A percentile compares a stretch with the other conserved stretches of the same genome.
Evolutionary conservation across 2,329 filamentous ascomycete species (phyloP).

Genomic region (Biscogniauxia marginata): DNA sequence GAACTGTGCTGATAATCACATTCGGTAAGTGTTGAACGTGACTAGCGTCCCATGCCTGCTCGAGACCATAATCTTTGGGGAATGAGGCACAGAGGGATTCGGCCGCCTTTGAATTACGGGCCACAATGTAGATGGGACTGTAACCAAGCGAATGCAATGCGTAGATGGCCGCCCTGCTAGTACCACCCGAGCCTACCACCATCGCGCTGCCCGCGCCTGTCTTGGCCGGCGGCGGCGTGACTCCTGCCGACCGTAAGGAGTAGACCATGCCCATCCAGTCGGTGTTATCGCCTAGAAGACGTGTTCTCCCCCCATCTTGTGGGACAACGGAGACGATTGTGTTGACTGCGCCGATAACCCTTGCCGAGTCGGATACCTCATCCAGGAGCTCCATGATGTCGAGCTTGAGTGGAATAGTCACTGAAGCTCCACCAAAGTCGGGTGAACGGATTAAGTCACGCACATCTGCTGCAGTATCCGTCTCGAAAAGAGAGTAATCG

Average conservation of each 20-base stretch:
- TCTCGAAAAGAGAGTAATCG: slow-evolving; percentile 74
- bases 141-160: slow-evolving; percentile 82
- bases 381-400: slow-evolving; percentile 83
- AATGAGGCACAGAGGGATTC: slow-evolving; percentile 68
- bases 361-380: slow-evolving; percentile 74
- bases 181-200: slow-evolving; percentile 89
- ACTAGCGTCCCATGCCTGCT: slow-evolving; percentile 51
- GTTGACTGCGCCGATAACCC: slow-evolving; percentile 88
- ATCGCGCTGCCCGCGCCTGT: slow-evolving; percentile 57
- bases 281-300: slow-evolving; percentile 84
- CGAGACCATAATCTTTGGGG: slow-evolving; percentile 68
- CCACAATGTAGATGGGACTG: slow-evolving; percentile 82
- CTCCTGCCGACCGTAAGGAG: slow-evolving; percentile 68
- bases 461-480: slow-evolving; percentile 61
- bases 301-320: slow-evolving; percentile 42
- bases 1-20: slow-evolving; percentile 87
- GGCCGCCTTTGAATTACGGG: slow-evolving; percentile 70
- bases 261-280: slow-evolving; percentile 93
- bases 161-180: slow-evolving; percentile 86
- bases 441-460: slow-evolving; percentile 63
- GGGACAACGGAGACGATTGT: slow-evolving; percentile 69
- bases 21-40: slow-evolving; percentile 51
- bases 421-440: slow-evolving; percentile 87
- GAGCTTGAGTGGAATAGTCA: slow-evolving; percentile 93
- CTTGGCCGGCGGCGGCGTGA: slow-evolving; percentile 42